These are phyloP conservation scores for Venturia nashicola DNA, from an alignment of 2,329 filamentous ascomycete genomes.

Conservation along the genomic window DNA sequence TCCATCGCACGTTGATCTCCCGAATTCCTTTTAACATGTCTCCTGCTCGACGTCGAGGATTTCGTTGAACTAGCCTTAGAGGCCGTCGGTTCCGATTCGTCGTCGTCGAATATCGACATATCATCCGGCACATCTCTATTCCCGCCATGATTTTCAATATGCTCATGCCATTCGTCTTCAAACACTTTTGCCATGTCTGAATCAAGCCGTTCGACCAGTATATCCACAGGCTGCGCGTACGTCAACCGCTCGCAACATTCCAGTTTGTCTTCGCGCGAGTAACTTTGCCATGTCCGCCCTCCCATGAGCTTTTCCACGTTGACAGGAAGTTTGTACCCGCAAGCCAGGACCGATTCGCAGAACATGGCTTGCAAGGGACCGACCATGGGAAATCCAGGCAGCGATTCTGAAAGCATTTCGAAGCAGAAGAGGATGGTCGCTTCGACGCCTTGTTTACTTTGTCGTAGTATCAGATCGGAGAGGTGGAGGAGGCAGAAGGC, in stretches of 20 bases:
- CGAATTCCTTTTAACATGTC: not conserved
- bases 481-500: conserved; percentile 18
- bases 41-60: not conserved
- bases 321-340: conserved; percentile 11
- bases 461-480: conserved; percentile 14
- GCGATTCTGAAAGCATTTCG: conserved; percentile 13
- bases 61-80: not conserved
- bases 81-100: not conserved
- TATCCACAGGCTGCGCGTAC: conserved; percentile 16
- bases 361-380: conserved; percentile 18
- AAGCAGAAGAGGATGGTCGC: conserved; percentile 14
- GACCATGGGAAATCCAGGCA: conserved; percentile 16
- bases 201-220: conserved; percentile 10
- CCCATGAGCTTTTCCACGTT: conserved; percentile 14
- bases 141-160: conserved; percentile 6
- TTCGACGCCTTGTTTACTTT: conserved; percentile 10
- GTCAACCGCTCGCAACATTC: conserved; percentile 17
- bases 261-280: conserved; percentile 16
- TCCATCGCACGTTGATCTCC: not conserved
- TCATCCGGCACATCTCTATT: not conserved
- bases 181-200: not conserved
- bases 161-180: not conserved
- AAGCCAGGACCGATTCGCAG: conserved; percentile 13
- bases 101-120: not conserved
- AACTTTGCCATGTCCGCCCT: conserved; percentile 10